Evolutionary conservation across 2,329 filamentous ascomycete species (phyloP), one percentile per base, ranked within the genome.

Genomic region (Neospermospora avenae): DNA sequence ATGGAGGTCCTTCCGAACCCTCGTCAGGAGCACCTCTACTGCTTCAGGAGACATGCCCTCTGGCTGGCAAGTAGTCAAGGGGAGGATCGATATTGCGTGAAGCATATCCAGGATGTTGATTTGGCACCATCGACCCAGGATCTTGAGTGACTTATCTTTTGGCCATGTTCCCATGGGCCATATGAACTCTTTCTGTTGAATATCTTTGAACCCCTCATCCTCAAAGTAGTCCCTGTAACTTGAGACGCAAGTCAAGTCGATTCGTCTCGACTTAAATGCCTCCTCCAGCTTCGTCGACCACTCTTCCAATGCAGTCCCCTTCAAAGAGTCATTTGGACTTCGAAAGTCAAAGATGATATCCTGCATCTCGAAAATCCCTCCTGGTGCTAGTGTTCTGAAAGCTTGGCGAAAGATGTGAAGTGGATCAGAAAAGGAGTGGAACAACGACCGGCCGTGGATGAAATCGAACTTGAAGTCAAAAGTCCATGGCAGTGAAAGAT

Each of bases 311-410:
- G 24, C 25, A 22, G 11, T 44, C 20, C 52, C 37, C 31, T 42
- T 16, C 25, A 55, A 55, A 31, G 37, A 55, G 20, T 24, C n/a
- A 22, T 55, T 37, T 31, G 1, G 7, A 44, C 52, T 44, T 41
- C 22, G 52, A 55, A 55, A 44, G 2, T 55, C 52, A 55, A 55
- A 55, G 39, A 55, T 34, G 24, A 55, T 16, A n/a, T 55, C 53
- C 53, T 55, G 39, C 53, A 55, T 55, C 39, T 55, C 53, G 24
- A 55, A 20, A 14, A 55, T 13, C 35, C 53, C 53, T 34, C 53
- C 25, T 35, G 53, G 16, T 55, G 24, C 22, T 25, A 55, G 53
- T 44, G 53, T 39, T 44, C 45, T 45, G 39, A 55, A 55, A 7
- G 53, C 53, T 45, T 55, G 39, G 10, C 4, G 44, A 14, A 55